phyloP scores from a whole-genome alignment of 2,329 filamentous ascomycete species.

The Phaeosphaeria sp. region DNA sequence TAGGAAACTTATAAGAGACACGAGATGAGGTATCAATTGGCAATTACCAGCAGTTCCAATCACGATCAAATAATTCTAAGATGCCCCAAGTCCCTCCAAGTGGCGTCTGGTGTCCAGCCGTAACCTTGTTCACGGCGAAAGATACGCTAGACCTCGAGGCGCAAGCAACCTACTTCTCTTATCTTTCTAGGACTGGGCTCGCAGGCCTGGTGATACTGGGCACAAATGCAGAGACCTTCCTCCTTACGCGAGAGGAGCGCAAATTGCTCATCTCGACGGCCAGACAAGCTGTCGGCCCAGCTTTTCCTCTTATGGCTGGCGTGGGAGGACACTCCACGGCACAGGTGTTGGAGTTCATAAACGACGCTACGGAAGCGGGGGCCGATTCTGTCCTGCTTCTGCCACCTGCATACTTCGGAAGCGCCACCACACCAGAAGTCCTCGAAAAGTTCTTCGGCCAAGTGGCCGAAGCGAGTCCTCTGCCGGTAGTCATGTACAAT shows the following conservation, averaged over 20 bases:
- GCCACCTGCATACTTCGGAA: constrained; percentile 52
- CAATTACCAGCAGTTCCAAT: background rate
- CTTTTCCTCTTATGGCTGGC: constrained; percentile 43
- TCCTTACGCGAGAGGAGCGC: constrained; percentile 48
- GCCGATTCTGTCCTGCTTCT: constrained; percentile 51
- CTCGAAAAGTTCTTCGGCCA: constrained; percentile 50
- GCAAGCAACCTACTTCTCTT: constrained; percentile 48
- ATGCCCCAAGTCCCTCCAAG: constrained; percentile 23
- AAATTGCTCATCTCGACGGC: constrained; percentile 45
- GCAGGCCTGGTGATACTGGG: constrained; percentile 51
- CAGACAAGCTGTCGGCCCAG: constrained; percentile 38
- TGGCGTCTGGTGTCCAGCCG: constrained; percentile 32
- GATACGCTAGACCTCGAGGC: constrained; percentile 48
- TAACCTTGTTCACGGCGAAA: constrained; percentile 49
- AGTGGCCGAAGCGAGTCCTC: constrained; percentile 62
- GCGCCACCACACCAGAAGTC: constrained; percentile 48
- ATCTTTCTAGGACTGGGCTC: constrained; percentile 50
- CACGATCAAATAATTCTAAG: background rate
- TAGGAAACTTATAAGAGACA: background rate
- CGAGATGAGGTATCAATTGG: background rate
- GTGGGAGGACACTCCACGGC: constrained; percentile 42
- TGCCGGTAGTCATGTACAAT: constrained; percentile 75
- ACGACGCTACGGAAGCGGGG: constrained; percentile 47
- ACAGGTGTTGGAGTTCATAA: constrained; percentile 50
- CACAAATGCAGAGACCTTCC: constrained; percentile 52